These are phyloP conservation scores for Blastocystis sp. DNA, from an alignment of 352 stramenopile species.

Conservation along the genomic window DNA sequence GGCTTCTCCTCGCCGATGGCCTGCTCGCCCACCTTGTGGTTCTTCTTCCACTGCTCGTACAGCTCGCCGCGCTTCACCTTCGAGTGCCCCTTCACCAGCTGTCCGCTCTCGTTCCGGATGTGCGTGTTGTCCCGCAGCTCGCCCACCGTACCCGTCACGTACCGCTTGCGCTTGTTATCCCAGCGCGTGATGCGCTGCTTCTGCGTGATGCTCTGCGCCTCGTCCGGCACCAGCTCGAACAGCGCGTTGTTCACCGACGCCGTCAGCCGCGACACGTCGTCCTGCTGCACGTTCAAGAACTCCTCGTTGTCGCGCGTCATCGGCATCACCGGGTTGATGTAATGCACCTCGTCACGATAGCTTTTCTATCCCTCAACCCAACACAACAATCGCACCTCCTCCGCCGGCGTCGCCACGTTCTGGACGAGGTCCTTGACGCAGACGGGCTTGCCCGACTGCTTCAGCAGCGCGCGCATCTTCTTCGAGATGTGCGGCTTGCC, in stretches of 20 bases:
- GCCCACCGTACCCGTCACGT: conserved; percentile 85
- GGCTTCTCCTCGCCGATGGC: not conserved
- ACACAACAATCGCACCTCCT: not conserved
- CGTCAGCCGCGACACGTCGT: conserved; percentile 22
- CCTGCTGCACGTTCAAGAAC: conserved; percentile 29
- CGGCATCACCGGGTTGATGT: conserved; percentile 32
- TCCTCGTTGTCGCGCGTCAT: not conserved
- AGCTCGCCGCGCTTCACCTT: conserved; percentile 77
- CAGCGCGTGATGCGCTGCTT: conserved; percentile 95
- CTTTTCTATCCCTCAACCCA: conserved; percentile 9
- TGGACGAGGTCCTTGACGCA: not conserved
- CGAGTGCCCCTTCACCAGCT: conserved; percentile 73
- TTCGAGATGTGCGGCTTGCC: conserved; percentile 86
- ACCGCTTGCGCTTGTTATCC: conserved; percentile 96
- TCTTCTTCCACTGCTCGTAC: conserved; percentile 88
- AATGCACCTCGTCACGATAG: conserved; percentile 26
- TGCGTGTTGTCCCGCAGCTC: conserved; percentile 80
- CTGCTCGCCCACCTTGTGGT: not conserved
- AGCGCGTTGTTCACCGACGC: not conserved
- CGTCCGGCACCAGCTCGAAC: conserved; percentile 31
- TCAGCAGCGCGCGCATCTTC: conserved; percentile 87
- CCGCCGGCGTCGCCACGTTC: not conserved
- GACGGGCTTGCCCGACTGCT: conserved; percentile 76
- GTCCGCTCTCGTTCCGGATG: conserved; percentile 81
- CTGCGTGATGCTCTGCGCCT: conserved; percentile 90